phyloP scores from a whole-genome alignment of 1,139 yeast species.

The Magnusiomyces suaveolens region DNA sequence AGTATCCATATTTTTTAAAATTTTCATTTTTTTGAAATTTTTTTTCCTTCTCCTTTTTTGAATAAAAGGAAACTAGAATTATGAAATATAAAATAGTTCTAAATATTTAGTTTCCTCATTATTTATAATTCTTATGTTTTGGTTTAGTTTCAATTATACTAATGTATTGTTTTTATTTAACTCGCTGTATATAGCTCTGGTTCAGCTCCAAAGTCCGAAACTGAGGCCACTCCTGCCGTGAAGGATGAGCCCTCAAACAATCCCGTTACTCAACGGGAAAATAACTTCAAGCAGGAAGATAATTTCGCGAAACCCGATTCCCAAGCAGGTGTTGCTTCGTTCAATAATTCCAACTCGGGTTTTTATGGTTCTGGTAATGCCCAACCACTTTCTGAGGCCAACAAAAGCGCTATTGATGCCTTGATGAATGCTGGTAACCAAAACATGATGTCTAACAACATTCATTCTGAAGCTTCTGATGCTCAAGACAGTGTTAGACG shows the following conservation, averaged over 20 bases:
- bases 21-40: not conserved
- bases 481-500: not conserved
- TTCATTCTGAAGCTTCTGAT: not conserved
- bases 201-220: not conserved
- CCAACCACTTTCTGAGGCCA: not conserved
- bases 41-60: too few relatives aligned
- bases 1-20: constrained; percentile 1
- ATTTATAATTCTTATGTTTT: not conserved
- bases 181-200: not conserved
- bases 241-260: not conserved
- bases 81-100: too few relatives aligned
- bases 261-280: not conserved
- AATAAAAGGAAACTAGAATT: too few relatives aligned
- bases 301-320: not conserved
- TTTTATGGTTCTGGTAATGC: not conserved
- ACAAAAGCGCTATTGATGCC: not conserved
- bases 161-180: not conserved
- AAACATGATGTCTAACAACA: not conserved
- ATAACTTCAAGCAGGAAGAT: not conserved
- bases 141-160: not conserved
- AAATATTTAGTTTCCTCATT: too few relatives aligned
- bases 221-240: not conserved
- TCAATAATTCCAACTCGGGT: not conserved
- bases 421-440: not conserved
- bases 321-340: not conserved